A percentile compares a stretch with the other conserved stretches of the same genome.
Evolutionary conservation across 2,329 filamentous ascomycete genomes (phyloP).

Genomic region (Lomentospora prolificans): DNA sequence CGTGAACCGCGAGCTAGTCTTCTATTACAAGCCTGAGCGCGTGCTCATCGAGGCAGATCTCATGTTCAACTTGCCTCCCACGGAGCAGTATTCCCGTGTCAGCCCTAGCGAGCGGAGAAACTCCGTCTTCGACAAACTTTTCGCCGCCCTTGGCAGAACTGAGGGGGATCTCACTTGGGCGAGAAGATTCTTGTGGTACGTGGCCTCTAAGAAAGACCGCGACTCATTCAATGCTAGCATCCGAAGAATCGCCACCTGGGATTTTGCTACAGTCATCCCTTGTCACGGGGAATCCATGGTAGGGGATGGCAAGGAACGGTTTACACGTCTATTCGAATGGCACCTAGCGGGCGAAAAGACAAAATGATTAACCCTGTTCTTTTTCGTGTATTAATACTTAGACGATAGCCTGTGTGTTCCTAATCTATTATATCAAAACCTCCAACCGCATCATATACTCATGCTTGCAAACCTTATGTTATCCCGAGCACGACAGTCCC

Average conservation of each 20-base stretch:
- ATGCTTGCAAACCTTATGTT: no score
- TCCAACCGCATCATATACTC: not conserved
- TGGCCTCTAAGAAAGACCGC: slow-evolving; percentile 46
- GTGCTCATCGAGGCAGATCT: slow-evolving; percentile 85
- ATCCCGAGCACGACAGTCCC: not conserved
- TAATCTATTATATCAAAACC: not conserved
- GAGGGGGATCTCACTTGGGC: slow-evolving; percentile 59
- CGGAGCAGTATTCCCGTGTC: slow-evolving; percentile 68
- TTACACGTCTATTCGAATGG: slow-evolving; percentile 74
- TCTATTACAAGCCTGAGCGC: slow-evolving; percentile 68
- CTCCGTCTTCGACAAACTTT: slow-evolving; percentile 30
- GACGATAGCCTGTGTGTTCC: not conserved
- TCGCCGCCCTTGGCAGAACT: slow-evolving; percentile 49
- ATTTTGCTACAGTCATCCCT: slow-evolving; percentile 76
- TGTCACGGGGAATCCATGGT: slow-evolving; percentile 92
- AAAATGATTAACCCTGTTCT: not conserved
- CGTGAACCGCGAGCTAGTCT: slow-evolving; percentile 78
- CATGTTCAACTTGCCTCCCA: slow-evolving; percentile 81
- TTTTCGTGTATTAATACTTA: not conserved
- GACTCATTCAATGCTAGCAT: slow-evolving; percentile 61
- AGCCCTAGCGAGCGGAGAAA: slow-evolving; percentile 33
- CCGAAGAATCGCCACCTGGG: slow-evolving; percentile 63
- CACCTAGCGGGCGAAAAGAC: slow-evolving; percentile 41
- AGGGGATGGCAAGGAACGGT: slow-evolving; percentile 60
- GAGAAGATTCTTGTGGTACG: slow-evolving; percentile 77